Evolutionary conservation across 2,329 filamentous ascomycete species (phyloP).

Genomic region (Microdochium trichocladiopsis): DNA sequence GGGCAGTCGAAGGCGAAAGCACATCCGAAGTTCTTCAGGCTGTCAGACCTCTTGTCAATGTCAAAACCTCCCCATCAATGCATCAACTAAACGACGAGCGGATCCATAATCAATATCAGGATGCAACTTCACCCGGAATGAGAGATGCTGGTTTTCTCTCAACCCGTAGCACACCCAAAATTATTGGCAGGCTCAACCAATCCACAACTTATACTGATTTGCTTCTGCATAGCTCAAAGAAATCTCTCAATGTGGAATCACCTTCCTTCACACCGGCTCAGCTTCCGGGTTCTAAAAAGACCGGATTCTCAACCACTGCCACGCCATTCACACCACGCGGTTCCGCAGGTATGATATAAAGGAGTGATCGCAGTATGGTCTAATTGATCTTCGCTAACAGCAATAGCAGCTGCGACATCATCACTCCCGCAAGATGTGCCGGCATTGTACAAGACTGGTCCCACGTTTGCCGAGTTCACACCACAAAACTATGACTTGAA

Average conservation of each 20-base stretch:
- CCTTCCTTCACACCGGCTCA: slow-evolving; percentile 81
- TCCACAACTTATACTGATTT: not conserved
- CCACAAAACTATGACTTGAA: slow-evolving; percentile 47
- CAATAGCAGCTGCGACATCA: slow-evolving; percentile 24
- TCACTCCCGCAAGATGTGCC: slow-evolving; percentile 35
- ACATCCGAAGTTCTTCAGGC: too few species aligned
- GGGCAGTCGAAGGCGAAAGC: too few species aligned
- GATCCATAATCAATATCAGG: too few species aligned
- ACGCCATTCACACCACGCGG: slow-evolving; percentile 76
- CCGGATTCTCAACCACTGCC: slow-evolving; percentile 81
- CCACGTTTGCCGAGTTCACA: slow-evolving; percentile 50
- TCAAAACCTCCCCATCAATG: too few species aligned
- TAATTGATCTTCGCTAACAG: slow-evolving; percentile 2
- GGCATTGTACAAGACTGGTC: slow-evolving; percentile 45
- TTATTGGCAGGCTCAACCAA: slow-evolving; percentile 6
- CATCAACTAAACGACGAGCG: too few species aligned
- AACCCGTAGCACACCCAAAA: too few species aligned
- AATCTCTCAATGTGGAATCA: slow-evolving; percentile 88
- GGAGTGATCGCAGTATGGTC: not conserved
- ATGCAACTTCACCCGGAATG: too few species aligned
- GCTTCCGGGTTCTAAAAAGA: slow-evolving; percentile 51
- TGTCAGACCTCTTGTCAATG: too few species aligned
- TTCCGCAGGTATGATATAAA: slow-evolving; percentile 11
- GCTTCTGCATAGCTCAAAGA: slow-evolving; percentile 46
- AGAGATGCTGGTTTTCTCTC: too few species aligned